Percentiles rank a stretch among this genome's conserved stretches.
Conservation (phyloP, 805 yeast genomes). For the Pichia nakasei region DNA sequence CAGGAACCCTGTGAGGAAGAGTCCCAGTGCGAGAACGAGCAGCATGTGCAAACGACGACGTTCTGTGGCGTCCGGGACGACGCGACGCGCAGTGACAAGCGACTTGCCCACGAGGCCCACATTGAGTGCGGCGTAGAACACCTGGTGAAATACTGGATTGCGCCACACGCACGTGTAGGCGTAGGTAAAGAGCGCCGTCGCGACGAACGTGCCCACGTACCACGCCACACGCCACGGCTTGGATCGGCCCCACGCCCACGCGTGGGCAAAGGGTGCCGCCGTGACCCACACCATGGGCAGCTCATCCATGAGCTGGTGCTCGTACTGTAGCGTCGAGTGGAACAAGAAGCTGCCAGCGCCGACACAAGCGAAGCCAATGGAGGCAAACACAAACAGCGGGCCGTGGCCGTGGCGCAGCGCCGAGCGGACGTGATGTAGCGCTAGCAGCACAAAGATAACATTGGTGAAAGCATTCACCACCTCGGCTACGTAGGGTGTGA, state of each 20-base stretch:
- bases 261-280: constrained; percentile 66
- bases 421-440: constrained; percentile 36
- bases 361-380: constrained; percentile 76
- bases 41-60: constrained; percentile 21
- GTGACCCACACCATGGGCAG: constrained; percentile 98
- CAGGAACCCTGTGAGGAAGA: constrained; percentile 65
- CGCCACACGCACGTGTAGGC: constrained; percentile 60
- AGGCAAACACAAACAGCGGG: constrained; percentile 57
- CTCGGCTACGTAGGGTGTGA: constrained; percentile 80
- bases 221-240: constrained; percentile 12
- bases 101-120: constrained; percentile 63
- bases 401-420: constrained; percentile 58
- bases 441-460: constrained; percentile 25
- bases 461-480: constrained; percentile 83
- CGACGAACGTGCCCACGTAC: constrained; percentile 22
- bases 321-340: constrained; percentile 90
- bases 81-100: constrained; percentile 15
- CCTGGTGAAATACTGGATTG: constrained; percentile 85
- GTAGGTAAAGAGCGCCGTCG: constrained; percentile 44
- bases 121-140: constrained; percentile 72
- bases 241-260: constrained; percentile 25
- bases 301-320: constrained; percentile 88
- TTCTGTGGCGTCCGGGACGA: constrained; percentile 16
- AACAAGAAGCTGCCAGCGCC: constrained; percentile 93
- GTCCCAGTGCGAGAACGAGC: constrained; percentile 22